phyloP scores from a whole-genome alignment of 352 stramenopile genomes.

The Hyaloperonospora brassicae region DNA sequence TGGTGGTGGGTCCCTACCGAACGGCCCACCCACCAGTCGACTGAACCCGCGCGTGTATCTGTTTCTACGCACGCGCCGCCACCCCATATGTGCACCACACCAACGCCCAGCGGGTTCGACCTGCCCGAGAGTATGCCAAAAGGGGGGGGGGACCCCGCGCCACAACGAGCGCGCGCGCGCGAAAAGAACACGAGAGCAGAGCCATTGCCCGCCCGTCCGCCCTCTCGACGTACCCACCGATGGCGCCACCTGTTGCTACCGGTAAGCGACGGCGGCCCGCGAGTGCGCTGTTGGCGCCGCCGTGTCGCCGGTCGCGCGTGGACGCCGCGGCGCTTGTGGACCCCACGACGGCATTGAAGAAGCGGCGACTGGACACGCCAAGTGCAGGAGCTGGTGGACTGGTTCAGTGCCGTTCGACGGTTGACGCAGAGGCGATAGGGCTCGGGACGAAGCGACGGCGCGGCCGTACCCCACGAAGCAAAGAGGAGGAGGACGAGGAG shows the following conservation, averaged over 20 bases:
- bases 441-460: constrained; percentile 16
- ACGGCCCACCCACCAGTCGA: too few species aligned
- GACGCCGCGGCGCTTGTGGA: constrained; percentile 6
- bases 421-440: constrained; percentile 9
- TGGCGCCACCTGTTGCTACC: constrained; percentile 1
- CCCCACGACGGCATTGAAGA: constrained; percentile 8
- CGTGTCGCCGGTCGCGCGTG: constrained; percentile 9
- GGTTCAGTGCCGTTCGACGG: constrained; percentile 6
- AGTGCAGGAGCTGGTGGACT: constrained; percentile 4
- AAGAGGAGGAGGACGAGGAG: constrained; percentile 8
- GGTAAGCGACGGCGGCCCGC: constrained; percentile 20
- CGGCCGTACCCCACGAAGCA: neutral
- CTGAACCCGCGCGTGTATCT: too few species aligned
- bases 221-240: neutral
- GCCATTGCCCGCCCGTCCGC: constrained; percentile 7
- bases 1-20: too few species aligned
- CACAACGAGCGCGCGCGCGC: constrained; percentile 17
- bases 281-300: constrained; percentile 13
- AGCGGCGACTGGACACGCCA: constrained; percentile 10
- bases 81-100: constrained; percentile 11
- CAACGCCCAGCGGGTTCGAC: constrained; percentile 13
- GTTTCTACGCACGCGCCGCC: too few species aligned
- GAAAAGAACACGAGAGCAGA: constrained; percentile 29
- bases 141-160: constrained; percentile 20
- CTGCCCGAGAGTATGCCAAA: constrained; percentile 12